Base-by-base conservation (phyloP, 148 eudicot species). In the Amaranthus palmeri region DNA sequence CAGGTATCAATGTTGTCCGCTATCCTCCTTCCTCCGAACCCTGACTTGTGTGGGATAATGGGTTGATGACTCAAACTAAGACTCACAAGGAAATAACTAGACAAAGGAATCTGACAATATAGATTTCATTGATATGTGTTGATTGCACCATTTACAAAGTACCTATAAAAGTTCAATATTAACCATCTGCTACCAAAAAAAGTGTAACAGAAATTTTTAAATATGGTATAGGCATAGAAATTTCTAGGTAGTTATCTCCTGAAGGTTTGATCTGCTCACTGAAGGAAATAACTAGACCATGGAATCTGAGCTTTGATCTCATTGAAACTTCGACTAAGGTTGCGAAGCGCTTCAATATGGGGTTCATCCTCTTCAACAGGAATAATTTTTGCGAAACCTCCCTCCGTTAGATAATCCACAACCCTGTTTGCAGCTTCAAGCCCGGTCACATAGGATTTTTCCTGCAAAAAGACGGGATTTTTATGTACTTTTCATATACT, bases 381-480 rank as follows among this genome's bases (percentile, higher is more conserved):
- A 52, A 83, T 73, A 36, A 90, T 90, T 54, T 82, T 87, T 8
- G 87, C 88, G 76, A 84, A 90, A 36, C 67, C 73, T 54, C 90
- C 92, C 75, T 86, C 87, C 36, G 70, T 87, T 3, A 87, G 79
- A 82, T 72, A 84, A 78, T 90, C 92, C 72, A 87, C 84, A 81
- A 80, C 92, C 73, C 90, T 76, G 68, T 90, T 90, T 4, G 96
- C 96, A 36, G 90, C 96, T 78, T 90, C 96, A 48, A 90, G 88
- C 67, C 96, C 96, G 25, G 87, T 87, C 54, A 86, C 90, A 47
- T 82, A 86, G 40, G 88, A 80, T 76, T 83, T 90, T 79, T 90
- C 92, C 96, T 86, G 82, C 72, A 55, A 68, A 67, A 65, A 25
- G 10, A 61, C 36, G n/a, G 8, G 45, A n/a, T 10, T 15, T 1